Conservation (phyloP, 768 basidiomycete genomes). For the Chiua virens region DNA sequence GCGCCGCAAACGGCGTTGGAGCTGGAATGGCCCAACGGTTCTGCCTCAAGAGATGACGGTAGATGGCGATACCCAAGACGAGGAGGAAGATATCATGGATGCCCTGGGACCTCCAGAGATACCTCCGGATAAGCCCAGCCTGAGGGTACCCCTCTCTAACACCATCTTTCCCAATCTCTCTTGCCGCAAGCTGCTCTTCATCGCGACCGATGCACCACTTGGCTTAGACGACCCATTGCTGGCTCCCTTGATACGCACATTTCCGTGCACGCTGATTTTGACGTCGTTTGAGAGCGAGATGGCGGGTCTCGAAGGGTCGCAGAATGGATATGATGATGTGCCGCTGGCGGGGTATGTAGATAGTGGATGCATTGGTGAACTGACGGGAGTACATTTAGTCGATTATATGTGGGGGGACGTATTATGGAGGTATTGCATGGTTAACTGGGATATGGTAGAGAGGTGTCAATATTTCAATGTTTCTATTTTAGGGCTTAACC, state of each 20-base stretch:
- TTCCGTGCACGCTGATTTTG: conserved; percentile 53
- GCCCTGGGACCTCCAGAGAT: conserved; percentile 3
- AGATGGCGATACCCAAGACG: background rate
- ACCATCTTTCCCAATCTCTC: too few relatives aligned
- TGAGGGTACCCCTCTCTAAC: conserved; percentile 14
- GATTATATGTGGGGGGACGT: conserved; percentile 62
- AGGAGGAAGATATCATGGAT: background rate
- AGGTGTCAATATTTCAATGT: conserved; percentile 28
- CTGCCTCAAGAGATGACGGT: too few relatives aligned
- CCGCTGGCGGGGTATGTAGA: conserved; percentile 47
- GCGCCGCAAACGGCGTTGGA: conserved; percentile 48
- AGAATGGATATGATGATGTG: conserved; percentile 50
- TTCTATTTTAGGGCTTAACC: conserved; percentile 6
- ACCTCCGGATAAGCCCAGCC: conserved; percentile 21
- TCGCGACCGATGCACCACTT: too few relatives aligned
- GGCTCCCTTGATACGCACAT: conserved; percentile 32
- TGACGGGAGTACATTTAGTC: conserved; percentile 73
- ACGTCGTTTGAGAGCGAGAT: conserved; percentile 44
- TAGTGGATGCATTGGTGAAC: conserved; percentile 39
- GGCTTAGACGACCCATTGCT: conserved; percentile 25
- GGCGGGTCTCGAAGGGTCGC: conserved; percentile 33
- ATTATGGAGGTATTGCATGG: conserved; percentile 62
- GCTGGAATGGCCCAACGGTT: conserved; percentile 30
- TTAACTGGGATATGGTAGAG: conserved; percentile 43
- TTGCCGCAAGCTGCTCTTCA: too few relatives aligned